Evolutionary conservation across 495 filamentous ascomycete species (phyloP), one percentile per base, ranked within the genome.

Genomic region (Collariella sp.): DNA sequence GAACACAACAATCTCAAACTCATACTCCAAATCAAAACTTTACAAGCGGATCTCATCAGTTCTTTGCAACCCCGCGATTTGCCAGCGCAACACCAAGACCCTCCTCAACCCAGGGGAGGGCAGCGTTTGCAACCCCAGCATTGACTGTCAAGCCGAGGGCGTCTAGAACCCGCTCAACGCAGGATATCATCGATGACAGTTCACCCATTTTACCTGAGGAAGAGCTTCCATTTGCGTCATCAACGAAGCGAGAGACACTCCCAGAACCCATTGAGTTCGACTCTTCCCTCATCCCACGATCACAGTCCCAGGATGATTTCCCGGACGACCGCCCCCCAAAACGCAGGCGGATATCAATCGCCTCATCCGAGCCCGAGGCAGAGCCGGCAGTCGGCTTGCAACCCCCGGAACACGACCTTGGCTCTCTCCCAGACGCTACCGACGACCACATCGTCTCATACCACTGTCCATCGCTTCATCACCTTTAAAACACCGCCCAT

Each of bases 21-120:
- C 69, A 70, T 49, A 70, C 67, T 10, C 63, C 67, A 20, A 65
- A 61, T 38, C 55, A 57, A 6, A 57, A 59, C n/a, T 55, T 59
- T 23, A 50, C 61, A 16, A 43, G 59, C 23, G 48, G 56, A 13
- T 58, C 68, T 15, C 58, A 62, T 41, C 70, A 66, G 34, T 76
- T 76, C 38, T 67, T 67, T 12, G 58, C 67, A 0, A 76, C 72
- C 7, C 70, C 72, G 7, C 68, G 70, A 0, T 76, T 75, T 18
- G 55, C 65, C 7, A 55, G 67, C 18, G 67, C 66, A 0, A 60
- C 53, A 6, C 63, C 53, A 24, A 61, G 55, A 15, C 52, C 64
- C 5, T 60, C 63, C 22, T 62, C 60, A 12, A 63, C 55, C 23
- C 51, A 45, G 20, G 20, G 51, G 13, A 42, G 40, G 1, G 45